A percentile compares a stretch with the other conserved stretches of the same genome.
phyloP scores from a whole-genome alignment of 23 red algal genomes.

The Gracilaria caudata region DNA sequence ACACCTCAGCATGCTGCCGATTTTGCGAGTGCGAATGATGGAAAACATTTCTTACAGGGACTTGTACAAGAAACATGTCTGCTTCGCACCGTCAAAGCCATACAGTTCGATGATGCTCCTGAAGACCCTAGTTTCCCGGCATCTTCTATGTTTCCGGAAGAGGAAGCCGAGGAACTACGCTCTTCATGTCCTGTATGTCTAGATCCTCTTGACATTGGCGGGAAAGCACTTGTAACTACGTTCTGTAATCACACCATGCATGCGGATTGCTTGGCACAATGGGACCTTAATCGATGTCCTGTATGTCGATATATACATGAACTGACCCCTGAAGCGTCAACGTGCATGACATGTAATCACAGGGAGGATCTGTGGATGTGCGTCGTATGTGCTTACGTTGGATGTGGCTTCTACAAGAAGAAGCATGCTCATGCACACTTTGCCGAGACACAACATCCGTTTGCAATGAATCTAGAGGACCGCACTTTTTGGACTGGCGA shows the following conservation, averaged over 20 bases:
- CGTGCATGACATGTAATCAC: conserved; percentile 79
- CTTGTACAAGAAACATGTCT: conserved; percentile 54
- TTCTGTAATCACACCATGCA: conserved; percentile 85
- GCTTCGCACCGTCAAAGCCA: conserved; percentile 26
- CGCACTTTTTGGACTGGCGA: conserved; percentile 60
- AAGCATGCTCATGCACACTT: conserved; percentile 88
- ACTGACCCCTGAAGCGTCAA: conserved; percentile 73
- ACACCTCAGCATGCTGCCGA: conserved; percentile 25
- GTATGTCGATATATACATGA: conserved; percentile 82
- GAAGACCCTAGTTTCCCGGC: conserved; percentile 9
- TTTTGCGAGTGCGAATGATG: conserved; percentile 50
- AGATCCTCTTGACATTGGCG: conserved; percentile 34
- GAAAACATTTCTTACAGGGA: conserved; percentile 58
- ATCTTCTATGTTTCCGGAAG: conserved; percentile 40
- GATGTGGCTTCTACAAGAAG: conserved; percentile 87
- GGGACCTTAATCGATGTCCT: conserved; percentile 75
- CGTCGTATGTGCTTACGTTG: conserved; percentile 85
- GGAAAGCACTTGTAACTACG: conserved; percentile 61
- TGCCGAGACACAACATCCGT: conserved; percentile 80
- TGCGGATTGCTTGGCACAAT: conserved; percentile 62
- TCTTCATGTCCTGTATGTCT: conserved; percentile 69
- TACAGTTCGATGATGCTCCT: conserved; percentile 32
- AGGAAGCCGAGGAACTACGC: conserved; percentile 12
- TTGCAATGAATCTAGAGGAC: conserved; percentile 69
- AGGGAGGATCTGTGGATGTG: conserved; percentile 91